Percentiles rank a stretch among this genome's conserved stretches.
These are phyloP conservation scores for Periconia digitata DNA, from an alignment of 2,329 filamentous ascomycete genomes.

Conservation along the genomic window DNA sequence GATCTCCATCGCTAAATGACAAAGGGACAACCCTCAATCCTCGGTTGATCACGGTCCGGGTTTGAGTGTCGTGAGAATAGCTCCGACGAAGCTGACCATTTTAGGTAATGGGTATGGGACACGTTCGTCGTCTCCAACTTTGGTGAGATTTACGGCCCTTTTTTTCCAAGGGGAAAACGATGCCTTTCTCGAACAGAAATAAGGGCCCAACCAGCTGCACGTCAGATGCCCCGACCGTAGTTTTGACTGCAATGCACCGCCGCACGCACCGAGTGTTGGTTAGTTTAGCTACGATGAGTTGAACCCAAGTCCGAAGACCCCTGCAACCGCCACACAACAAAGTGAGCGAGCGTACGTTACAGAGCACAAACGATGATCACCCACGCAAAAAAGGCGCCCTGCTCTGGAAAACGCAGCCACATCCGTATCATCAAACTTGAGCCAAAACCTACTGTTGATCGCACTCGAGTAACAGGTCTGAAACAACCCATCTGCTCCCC, in stretches of 20 bases:
- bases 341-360: background rate
- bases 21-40: background rate
- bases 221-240: background rate
- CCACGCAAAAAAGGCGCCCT: background rate
- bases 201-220: background rate
- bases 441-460: background rate
- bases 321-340: background rate
- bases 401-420: background rate
- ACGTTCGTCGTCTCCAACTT: background rate
- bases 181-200: background rate
- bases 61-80: background rate
- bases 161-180: background rate
- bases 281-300: slow-evolving; percentile 2
- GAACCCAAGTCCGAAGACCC: slow-evolving; percentile 3
- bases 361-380: too few species aligned
- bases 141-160: background rate
- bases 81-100: background rate
- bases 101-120: background rate
- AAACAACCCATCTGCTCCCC: background rate
- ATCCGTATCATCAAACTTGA: slow-evolving; percentile 1
- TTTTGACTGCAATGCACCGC: background rate
- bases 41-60: slow-evolving; percentile 1
- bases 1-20: background rate
- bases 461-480: background rate
- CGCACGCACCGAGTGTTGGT: background rate